phyloP scores from a whole-genome alignment of 257 asterid genomes.

The Nicotiana noctiflora region DNA sequence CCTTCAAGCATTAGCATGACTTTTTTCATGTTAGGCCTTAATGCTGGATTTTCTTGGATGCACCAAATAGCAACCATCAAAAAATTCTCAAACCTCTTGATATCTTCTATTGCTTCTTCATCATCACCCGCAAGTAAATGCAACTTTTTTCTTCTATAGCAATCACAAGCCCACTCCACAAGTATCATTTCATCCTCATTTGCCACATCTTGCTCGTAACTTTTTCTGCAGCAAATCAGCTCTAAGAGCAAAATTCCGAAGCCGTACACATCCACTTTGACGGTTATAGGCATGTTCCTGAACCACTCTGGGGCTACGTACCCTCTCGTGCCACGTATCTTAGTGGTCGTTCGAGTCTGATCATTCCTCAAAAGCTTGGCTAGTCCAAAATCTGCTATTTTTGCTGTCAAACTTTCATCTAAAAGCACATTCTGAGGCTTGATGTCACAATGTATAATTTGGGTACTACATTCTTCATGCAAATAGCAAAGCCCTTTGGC shows the following conservation, averaged over 20 bases:
- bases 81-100: conserved; percentile 6
- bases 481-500: conserved; percentile 28
- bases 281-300: conserved; percentile 15
- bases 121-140: too few relatives aligned
- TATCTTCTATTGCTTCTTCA: too few relatives aligned
- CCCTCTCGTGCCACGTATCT: background rate
- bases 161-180: background rate
- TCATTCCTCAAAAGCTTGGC: background rate
- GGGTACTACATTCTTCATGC: conserved; percentile 32
- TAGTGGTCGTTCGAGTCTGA: background rate
- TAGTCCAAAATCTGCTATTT: background rate
- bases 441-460: conserved; percentile 21
- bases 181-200: background rate
- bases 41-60: conserved; percentile 29
- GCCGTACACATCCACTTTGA: conserved; percentile 27
- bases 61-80: background rate
- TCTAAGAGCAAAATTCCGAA: conserved; percentile 24
- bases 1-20: conserved; percentile 35
- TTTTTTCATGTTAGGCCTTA: conserved; percentile 39
- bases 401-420: background rate
- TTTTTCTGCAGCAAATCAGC: conserved; percentile 18
- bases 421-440: conserved; percentile 2
- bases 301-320: background rate
- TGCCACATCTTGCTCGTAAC: background rate
- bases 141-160: background rate